Evolutionary conservation across 2,329 filamentous ascomycete species (phyloP), one percentile per base, ranked within the genome.

Genomic region (Alternaria incomplexa): DNA sequence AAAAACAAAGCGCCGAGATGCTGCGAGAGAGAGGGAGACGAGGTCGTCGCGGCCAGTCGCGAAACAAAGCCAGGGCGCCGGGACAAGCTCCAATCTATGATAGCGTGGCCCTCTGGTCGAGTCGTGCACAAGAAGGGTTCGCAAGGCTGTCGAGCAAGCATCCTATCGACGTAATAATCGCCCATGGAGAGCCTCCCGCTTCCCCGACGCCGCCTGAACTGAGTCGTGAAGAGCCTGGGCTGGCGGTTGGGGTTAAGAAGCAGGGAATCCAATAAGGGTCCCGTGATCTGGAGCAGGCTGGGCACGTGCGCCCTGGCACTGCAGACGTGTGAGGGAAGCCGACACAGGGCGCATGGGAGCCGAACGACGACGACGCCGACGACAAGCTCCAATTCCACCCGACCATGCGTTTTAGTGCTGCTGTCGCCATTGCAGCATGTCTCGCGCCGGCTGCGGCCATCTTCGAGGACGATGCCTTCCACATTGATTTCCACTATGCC

Each of bases 401-500:
- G 57, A 80, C 74, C 59, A 81, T 80, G 78, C 78, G 76, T 71
- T 58, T 79, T 57, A 62, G 76, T 77, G 77, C 71, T 72, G 72
- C 73, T 36, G 64, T 79, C 51, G 66, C 70, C 69, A 68, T 79
- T 64, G 73, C 75, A 73, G 77, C 78, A 65, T 77, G 77, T 61
- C 79, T 89, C 73, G 83, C 84, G 72, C 75, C 84, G 76, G 83
- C 87, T 55, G 78, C 81, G 75, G 92, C 93, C 68, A 89, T 98
- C 63, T 97, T 93, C 83, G 86, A 88, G 71, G 96, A 99, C 77
- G 95, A 99, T 81, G 93, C 96, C 70, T 94, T 90, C 83, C 87
- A 93, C 73, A 88, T 96, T 79, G 96, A 99, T 82, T 98, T 93
- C 83, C 95, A 98, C 82, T 90, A 97, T 83, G 89, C 92, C 68